Percentiles rank a stretch among this genome's conserved stretches.
Conservation (phyloP, 78 protist genomes). For the Thecamonas trahens region DNA sequence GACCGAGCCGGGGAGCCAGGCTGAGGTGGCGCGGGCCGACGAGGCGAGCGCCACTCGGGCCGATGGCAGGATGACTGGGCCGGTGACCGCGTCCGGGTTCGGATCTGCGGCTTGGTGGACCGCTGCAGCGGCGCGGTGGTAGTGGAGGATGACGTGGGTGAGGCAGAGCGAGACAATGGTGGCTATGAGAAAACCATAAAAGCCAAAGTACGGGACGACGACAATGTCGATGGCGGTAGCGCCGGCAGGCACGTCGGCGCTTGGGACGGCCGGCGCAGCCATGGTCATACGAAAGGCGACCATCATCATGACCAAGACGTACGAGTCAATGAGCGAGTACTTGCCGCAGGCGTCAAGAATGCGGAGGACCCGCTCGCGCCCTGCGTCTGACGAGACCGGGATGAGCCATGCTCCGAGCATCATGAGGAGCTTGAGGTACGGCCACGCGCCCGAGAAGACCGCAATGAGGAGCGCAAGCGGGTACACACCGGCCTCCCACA, state of each 20-base stretch:
- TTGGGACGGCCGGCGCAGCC: background rate
- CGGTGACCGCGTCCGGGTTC: background rate
- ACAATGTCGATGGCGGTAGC: background rate
- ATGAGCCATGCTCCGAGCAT: constrained; percentile 19
- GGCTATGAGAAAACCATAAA: constrained; percentile 23
- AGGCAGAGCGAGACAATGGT: constrained; percentile 23
- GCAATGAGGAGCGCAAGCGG: constrained; percentile 28
- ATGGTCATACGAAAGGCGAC: constrained; percentile 27
- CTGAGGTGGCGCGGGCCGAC: background rate
- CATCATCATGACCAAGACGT: constrained; percentile 32
- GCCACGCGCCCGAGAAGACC: constrained; percentile 51
- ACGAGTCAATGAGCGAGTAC: constrained; percentile 47
- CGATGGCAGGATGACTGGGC: too few relatives aligned
- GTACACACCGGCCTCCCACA: constrained; percentile 45
- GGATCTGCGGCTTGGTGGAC: background rate
- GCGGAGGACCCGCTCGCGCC: background rate
- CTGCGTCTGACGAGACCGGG: constrained; percentile 2
- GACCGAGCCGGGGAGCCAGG: background rate
- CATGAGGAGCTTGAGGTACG: constrained; percentile 38
- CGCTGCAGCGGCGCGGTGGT: constrained; percentile 6
- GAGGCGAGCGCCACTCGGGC: too few relatives aligned
- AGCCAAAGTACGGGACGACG: constrained; percentile 29
- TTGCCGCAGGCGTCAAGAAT: constrained; percentile 49
- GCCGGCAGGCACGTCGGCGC: background rate
- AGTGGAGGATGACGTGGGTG: constrained; percentile 13